Base-by-base conservation (phyloP, 2,329 filamentous ascomycete species). In the Phyllosticta ampelicida region DNA sequence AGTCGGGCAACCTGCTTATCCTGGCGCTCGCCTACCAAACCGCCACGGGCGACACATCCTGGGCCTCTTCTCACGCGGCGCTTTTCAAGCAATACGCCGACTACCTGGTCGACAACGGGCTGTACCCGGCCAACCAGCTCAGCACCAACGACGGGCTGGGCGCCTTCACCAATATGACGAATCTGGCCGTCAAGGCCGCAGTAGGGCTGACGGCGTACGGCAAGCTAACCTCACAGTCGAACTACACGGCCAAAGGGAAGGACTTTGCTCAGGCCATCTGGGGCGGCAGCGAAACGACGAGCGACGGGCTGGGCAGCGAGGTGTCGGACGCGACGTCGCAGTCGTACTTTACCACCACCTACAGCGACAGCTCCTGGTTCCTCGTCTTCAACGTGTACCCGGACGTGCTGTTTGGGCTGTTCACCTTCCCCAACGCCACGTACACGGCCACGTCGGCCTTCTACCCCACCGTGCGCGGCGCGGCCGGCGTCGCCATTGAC, bases 151-250 rank as follows among this genome's bases (percentile, higher is more conserved):
- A 77, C 60, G 72, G 70, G 19, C 69, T 72, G 3, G 73, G 73
- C 1, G 64, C 67, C 9, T 65, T 73, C 5, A 65, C 71, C 9
- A 77, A 78, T 54, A 72, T 77, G 61, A 78, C 76, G 6, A 74
- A 74, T 56, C 69, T 78, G 2, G 75, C 75, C 5, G 72, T 78
- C 62, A 78, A 78, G 62, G 71, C 75, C 3, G 74, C 75, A 5
- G 71, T 79, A 8, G 76, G 71, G 0, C 68, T 79, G n/a, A 73
- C 71, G 30, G 75, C 76, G 16, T 77, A 73, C 58, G 73, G 74
- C 10, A 62, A 68, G 48, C 62, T 78, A 36, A 72, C 70, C 18
- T 69, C 69, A 2, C 59, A 71, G 16, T 56, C 55, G 0, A 68
- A 70, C 51, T 77, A 77, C 61, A 71, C 71, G 1, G 62, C 62